phyloP scores from a whole-genome alignment of 2,329 filamentous ascomycete species.

The Neofusicoccum sp. region DNA sequence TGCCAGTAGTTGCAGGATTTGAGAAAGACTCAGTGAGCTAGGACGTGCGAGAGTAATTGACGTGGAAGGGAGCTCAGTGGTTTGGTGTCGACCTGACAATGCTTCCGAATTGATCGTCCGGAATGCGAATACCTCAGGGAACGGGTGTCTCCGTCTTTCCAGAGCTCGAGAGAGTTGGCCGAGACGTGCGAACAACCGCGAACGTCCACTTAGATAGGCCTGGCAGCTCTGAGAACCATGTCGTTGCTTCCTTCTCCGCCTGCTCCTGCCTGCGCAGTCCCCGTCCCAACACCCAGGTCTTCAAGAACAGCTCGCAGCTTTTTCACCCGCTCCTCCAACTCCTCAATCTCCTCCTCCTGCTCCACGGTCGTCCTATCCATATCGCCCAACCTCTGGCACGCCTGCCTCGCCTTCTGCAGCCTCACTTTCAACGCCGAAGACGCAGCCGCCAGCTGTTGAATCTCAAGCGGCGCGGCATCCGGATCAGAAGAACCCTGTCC shows the following conservation, averaged over 20 bases:
- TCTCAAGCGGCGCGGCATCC: constrained; percentile 50
- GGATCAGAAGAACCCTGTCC: neutral
- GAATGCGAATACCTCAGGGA: too few species aligned
- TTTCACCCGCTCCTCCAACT: constrained; percentile 65
- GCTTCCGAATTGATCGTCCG: too few species aligned
- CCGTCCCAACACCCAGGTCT: constrained; percentile 30
- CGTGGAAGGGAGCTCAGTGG: too few species aligned
- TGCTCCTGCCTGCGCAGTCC: neutral
- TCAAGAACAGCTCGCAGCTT: constrained; percentile 55
- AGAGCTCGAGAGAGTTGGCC: too few species aligned
- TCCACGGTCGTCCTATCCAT: constrained; percentile 67
- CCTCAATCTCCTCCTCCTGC: constrained; percentile 70
- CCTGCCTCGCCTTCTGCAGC: constrained; percentile 73
- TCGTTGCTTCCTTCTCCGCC: neutral
- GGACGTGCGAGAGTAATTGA: too few species aligned
- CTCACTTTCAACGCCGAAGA: constrained; percentile 81
- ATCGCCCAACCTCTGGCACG: constrained; percentile 69
- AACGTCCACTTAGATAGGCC: neutral
- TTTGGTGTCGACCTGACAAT: too few species aligned
- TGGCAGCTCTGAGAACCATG: neutral
- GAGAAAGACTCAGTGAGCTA: too few species aligned
- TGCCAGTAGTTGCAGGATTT: too few species aligned
- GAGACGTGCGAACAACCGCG: too few species aligned
- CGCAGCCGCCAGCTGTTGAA: constrained; percentile 78
- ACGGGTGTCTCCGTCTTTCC: too few species aligned